Conservation (phyloP, 768 basidiomycete species). For the Gymnopilus dilepis region DNA sequence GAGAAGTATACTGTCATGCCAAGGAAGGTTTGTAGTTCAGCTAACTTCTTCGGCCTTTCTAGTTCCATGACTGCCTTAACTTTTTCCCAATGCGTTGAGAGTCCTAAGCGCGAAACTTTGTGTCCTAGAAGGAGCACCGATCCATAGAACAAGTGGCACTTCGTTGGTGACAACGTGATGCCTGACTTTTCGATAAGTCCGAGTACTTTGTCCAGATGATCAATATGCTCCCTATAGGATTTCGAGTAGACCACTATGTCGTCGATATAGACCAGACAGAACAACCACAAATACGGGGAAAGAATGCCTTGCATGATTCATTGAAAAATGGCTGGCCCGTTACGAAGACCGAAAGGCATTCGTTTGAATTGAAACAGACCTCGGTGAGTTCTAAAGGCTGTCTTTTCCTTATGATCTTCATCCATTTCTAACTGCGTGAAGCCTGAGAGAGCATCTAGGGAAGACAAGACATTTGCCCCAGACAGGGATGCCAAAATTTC, state of each 20-base stretch:
- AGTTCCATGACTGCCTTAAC: not conserved
- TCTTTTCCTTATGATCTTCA: no score
- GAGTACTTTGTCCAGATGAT: not conserved
- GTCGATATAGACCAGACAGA: conserved; percentile 6
- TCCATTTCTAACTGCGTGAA: no score
- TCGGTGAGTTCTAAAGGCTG: not conserved
- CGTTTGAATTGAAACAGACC: conserved; percentile 6
- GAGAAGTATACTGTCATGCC: no score
- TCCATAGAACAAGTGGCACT: not conserved
- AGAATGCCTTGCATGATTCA: conserved; percentile 2
- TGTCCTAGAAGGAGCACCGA: not conserved
- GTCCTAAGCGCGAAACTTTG: no score
- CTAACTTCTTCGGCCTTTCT: not conserved
- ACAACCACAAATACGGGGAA: not conserved
- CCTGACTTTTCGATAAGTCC: not conserved
- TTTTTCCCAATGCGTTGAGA: conserved; percentile 4
- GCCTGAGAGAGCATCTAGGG: no score
- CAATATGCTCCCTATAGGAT: not conserved
- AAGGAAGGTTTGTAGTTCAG: conserved; percentile 2
- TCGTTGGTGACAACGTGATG: not conserved
- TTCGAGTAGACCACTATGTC: conserved; percentile 3
- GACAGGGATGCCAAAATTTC: no score
- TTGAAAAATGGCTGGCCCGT: conserved; percentile 6
- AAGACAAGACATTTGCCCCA: no score
- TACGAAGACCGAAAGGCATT: conserved; percentile 2